Base-by-base conservation (phyloP, 164 flowering plant genomes). In the Berberis thunbergii region DNA sequence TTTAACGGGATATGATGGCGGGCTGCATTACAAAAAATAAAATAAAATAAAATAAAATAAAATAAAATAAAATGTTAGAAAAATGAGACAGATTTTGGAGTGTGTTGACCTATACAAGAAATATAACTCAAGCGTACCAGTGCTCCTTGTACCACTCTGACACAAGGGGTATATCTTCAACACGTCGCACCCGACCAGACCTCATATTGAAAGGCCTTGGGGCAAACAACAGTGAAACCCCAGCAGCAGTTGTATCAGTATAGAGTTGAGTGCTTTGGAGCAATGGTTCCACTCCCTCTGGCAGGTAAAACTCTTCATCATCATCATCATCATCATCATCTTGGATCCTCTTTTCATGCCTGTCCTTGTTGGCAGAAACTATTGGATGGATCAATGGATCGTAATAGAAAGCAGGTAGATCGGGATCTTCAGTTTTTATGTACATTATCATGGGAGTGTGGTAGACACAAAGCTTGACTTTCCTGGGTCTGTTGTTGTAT, bases 91-190 rank as follows among this genome's bases (percentile, higher is more conserved):
- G 26, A 26, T 26, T 26, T 26, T 6, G 11, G 11, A 6, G 52
- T 6, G 52, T 49, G 52, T 49, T 49, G 6, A 49, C 1, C 44
- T 12, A 3, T 12, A 13, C 44, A 49, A 57, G 42, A 64, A 49
- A 6, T 62, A 39, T 49, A 62, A 63, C 60, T 7, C 55, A 56
- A 2, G 43, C 78, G 70, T 80, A 93, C 98, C 98, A 95, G 80
- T 95, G 99, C 77, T 95, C 99, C 81, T 95, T 95, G 77, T 73
- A 95, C 99, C 99, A 95, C 72, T 95, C 99, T 42, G 97, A 95
- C 54, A 95, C 97, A 54, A 95, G 96, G 2, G 99, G 99, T 59
- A 91, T 89, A 78, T 95, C 99, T 79, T 95, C 99, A 56, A 97
- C 96, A 41, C 97, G 80, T 52, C 99, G 82, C 82, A 77, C 89